Evolutionary conservation across 2,329 filamentous ascomycete genomes (phyloP), one percentile per base, ranked within the genome.

Genomic region (Leptographium wingfieldii): DNA sequence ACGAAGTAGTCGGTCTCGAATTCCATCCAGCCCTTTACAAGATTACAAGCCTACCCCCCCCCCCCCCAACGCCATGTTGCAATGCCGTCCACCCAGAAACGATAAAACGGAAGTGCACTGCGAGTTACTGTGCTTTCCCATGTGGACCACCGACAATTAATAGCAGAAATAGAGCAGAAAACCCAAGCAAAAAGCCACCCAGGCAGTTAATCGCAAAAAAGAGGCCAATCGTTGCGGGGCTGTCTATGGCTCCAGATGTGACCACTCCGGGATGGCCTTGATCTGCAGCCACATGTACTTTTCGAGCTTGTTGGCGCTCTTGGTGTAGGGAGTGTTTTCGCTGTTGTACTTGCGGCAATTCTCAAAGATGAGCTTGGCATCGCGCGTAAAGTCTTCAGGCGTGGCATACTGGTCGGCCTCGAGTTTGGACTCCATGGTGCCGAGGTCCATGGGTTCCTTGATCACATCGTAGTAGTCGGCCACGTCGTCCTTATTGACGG

Each of bases 401-500:
- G 84, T 91, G 19, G 85, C 82, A 70, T 99, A 99, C 68, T 92
- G 83, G 73, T 97, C 94, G 48, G 90, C 90, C 69, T 97, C 92
- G 64, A 96, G 86, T 73, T 95, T 95, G 66, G 84, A 85, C 73
- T 97, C 94, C 92, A 99, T 97, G 25, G 92, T 96, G 55, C 83
- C 86, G 55, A 96, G 78, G 70, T 96, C 94, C 94, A 99, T 99
- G 43, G 94, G 94, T 71, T 96, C 88, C 70, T 92, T 92, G 77
- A 99, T 99, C 63, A 97, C 92, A 62, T 96, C 90, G 76, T 97
- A 97, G 75, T 99, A 99, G 72, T 99, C 94, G n/a, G 90, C 85
- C 0, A 99, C 94, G 66, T 97, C 94, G 68, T 99, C 94, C 65
- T 87, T 86, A 71, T 95, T 96, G 65, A 99, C 94, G 0, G 94